Base-by-base conservation (phyloP, 2,329 filamentous ascomycete species). In the Fusarium tanahbumbuense region DNA sequence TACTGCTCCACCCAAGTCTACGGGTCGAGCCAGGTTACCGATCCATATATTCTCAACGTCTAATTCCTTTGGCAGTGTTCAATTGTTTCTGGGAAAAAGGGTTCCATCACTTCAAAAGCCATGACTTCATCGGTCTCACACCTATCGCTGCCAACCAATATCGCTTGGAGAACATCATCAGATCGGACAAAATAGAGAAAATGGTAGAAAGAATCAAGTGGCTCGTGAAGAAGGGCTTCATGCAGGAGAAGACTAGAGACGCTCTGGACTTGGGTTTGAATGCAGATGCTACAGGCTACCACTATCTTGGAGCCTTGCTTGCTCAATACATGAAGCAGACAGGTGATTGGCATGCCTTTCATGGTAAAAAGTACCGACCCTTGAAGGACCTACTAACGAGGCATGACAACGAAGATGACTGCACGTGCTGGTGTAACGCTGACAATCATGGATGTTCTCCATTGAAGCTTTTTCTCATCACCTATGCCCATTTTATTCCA, bases 181-280 rank as follows among this genome's bases (percentile, higher is more conserved):
- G 2, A 25, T 25, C 3, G 25, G 3, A 1, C 2, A 10, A 25
- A 1, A 9, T 23, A 25, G 0, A n/a, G 2, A 4, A n/a, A 1
- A 6, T 4, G 1, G 8, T 3, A 6, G 6, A 30, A 6, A 11
- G 2, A 7, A 25, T 37, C 3, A 2, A 4, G 2, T 23, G 25
- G 11, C 25, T 54, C 0, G 3, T 1, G 5, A 8, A 16, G 0
- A 16, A 54, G 3, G 52, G 52, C 2, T n/a, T 32, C 6, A 15
- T 55, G 11, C 3, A 9, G 3, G 0, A n/a, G 1, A 25, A 4
- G 2, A 10, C 27, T 1, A 16, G 0, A 2, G 52, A 55, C 20
- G 16, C 27, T 2, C 11, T 54, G 2, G 2, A 3, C 1, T 15
- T 55, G 0, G 52, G 52, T 4, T 10, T 55, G 0, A 55, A 44